Base-by-base conservation (phyloP, 108 stramenopile genomes). In the Parietichytrium sp. region DNA sequence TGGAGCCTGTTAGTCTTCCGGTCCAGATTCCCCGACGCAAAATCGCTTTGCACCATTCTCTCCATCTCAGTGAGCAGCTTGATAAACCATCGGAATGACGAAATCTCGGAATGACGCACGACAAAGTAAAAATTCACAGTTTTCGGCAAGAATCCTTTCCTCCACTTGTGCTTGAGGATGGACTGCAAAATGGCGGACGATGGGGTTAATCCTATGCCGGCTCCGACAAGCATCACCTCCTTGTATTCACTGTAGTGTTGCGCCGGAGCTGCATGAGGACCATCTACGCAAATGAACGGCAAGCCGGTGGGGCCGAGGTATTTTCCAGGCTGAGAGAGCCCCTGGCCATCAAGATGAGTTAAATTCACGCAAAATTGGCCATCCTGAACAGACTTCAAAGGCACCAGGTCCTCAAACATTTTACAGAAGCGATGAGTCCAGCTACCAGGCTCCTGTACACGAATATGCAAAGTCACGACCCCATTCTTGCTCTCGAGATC, bases 141-240 rank as follows among this genome's bases (percentile, higher is more conserved):
- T 51, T 86, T 81, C 13, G 86, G 86, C 20, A 48, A 20, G 77
- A 81, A 83, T 48, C 72, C 72, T 83, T 81, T 84, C 72, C 81
- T 84, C 86, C 86, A 86, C 16, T 53, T 53, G 83, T 84, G 84
- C 83, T 48, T 80, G 36, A 83, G 82, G 29, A 86, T 26, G 16
- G 79, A 31, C 3, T 55, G 48, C 29, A 86, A 29, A 45, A 86
- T 81, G 72, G 83, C 45, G 29, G 54, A 80, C n/a, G 54, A 55
- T 0, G 86, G 86, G 16, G 86, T 86, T 48, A 86, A 4, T 49
- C 86, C 86, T 49, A 86, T 86, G 29, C 86, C 86, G 36, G 86
- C 86, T 20, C 86, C 81, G 7, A 81, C 49, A 29, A 81, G 10
- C 48, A 81, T 54, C 25, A 47, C 33, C 16, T 55, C 42, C 51